Conservation (phyloP, 352 stramenopile species). For the Halophytophthora polymorphica region DNA sequence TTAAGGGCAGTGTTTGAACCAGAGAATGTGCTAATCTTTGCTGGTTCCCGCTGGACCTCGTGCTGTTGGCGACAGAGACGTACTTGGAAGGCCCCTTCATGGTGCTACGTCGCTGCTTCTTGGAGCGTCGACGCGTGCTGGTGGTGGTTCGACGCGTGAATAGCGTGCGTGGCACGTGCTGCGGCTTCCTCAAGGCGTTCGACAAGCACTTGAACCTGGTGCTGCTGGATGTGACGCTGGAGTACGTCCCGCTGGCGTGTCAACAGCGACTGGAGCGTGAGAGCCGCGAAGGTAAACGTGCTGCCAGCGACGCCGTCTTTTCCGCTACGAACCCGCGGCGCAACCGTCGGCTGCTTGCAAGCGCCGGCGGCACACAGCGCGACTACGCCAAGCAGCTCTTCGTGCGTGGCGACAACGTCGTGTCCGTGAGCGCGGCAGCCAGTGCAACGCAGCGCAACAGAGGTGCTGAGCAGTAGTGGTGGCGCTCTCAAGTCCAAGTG, state of each 20-base stretch:
- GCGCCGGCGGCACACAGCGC: constrained; percentile 22
- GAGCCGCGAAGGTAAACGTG: constrained; percentile 23
- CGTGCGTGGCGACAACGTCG: constrained; percentile 92
- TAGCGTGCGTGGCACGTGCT: constrained; percentile 88
- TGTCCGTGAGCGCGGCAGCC: constrained; percentile 59
- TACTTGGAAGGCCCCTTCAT: constrained; percentile 85
- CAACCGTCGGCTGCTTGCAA: constrained; percentile 39
- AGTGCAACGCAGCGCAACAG: constrained; percentile 7
- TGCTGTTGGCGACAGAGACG: constrained; percentile 34
- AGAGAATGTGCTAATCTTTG: no score
- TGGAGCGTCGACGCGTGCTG: constrained; percentile 72
- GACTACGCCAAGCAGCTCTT: constrained; percentile 86
- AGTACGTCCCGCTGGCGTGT: constrained; percentile 37
- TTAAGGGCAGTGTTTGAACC: background rate
- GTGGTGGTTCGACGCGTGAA: constrained; percentile 90
- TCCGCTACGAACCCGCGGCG: constrained; percentile 37
- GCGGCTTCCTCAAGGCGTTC: constrained; percentile 91
- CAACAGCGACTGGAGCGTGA: constrained; percentile 35
- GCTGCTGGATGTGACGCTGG: constrained; percentile 87
- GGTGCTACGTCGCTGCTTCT: constrained; percentile 76
- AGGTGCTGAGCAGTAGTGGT: background rate
- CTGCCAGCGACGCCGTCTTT: constrained; percentile 29
- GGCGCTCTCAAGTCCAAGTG: background rate
- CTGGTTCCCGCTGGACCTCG: background rate
- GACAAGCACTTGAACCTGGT: constrained; percentile 96